Evolutionary conservation across 768 basidiomycete species (phyloP).

Genomic region (Fistulinella prunicolor): DNA sequence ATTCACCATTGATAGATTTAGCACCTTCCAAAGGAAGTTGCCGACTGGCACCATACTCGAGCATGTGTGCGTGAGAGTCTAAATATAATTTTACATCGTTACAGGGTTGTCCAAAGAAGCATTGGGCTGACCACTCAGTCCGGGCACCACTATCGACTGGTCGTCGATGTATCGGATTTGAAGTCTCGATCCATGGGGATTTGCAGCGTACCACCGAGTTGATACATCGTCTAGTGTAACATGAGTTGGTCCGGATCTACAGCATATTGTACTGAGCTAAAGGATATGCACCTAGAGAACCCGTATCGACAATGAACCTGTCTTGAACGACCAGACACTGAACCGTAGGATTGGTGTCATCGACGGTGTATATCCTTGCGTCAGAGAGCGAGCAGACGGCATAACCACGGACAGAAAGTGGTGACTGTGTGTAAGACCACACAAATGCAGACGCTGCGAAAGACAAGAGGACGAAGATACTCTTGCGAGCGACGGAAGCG

Average conservation of each 20-base stretch:
- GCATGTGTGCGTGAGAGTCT: conserved; percentile 79
- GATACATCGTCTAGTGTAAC: conserved; percentile 39
- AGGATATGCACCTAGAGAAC: conserved; percentile 54
- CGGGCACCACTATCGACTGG: conserved; percentile 67
- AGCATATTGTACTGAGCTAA: not conserved
- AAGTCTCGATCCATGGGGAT: conserved; percentile 26
- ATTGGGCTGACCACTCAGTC: conserved; percentile 67
- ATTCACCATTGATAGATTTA: conserved; percentile 52
- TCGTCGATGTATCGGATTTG: conserved; percentile 48
- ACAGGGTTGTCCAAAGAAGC: no score
- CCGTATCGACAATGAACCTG: conserved; percentile 49
- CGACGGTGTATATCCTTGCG: conserved; percentile 64
- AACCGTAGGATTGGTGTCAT: conserved; percentile 45
- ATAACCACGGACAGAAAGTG: conserved; percentile 37
- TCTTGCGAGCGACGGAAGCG: not conserved
- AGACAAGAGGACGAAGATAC: conserved; percentile 6
- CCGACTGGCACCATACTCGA: conserved; percentile 71
- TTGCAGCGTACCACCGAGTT: conserved; percentile 36
- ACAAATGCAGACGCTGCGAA: conserved; percentile 10
- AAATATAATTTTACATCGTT: conserved; percentile 5
- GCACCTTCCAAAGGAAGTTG: conserved; percentile 65
- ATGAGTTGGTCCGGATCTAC: conserved; percentile 1
- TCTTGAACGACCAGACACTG: conserved; percentile 64
- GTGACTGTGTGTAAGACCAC: conserved; percentile 1
- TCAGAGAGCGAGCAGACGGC: conserved; percentile 60